Percentiles rank a stretch among this genome's conserved stretches.
These are phyloP conservation scores for Leishmania aethiopica DNA, from an alignment of 208 protist genomes.

Conservation along the genomic window DNA sequence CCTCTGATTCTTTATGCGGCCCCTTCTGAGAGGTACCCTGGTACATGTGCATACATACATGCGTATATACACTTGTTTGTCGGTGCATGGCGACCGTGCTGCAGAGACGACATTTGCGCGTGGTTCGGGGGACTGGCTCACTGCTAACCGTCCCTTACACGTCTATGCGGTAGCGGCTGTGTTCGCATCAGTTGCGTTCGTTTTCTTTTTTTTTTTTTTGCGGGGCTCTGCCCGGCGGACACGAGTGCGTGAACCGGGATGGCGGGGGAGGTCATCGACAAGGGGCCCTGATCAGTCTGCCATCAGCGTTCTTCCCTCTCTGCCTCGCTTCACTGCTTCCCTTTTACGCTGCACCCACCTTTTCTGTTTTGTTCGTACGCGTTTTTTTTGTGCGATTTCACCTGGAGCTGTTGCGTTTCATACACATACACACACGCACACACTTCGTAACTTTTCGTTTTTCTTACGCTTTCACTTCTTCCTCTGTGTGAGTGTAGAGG, in stretches of 20 bases:
- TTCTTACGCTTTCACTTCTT: not conserved
- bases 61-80: not conserved
- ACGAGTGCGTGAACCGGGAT: not conserved
- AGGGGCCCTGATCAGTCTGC: not conserved
- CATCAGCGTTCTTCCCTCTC: not conserved
- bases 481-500: not conserved
- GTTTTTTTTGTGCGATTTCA: not conserved
- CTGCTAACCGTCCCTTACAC: not conserved
- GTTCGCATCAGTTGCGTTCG: not conserved
- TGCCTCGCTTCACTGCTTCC: not conserved
- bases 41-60: too few relatives aligned
- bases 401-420: not conserved
- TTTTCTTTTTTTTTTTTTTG: constrained; percentile 4
- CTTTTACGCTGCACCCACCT: not conserved
- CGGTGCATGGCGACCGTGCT: not conserved
- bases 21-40: not conserved
- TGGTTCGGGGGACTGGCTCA: not conserved
- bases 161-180: not conserved
- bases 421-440: not conserved
- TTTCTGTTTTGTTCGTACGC: not conserved
- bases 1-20: not conserved
- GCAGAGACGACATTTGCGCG: not conserved
- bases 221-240: too few relatives aligned
- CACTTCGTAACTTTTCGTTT: not conserved
- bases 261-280: not conserved